Conservation (phyloP, 352 stramenopile species). For the Globisporangium apiculatum region DNA sequence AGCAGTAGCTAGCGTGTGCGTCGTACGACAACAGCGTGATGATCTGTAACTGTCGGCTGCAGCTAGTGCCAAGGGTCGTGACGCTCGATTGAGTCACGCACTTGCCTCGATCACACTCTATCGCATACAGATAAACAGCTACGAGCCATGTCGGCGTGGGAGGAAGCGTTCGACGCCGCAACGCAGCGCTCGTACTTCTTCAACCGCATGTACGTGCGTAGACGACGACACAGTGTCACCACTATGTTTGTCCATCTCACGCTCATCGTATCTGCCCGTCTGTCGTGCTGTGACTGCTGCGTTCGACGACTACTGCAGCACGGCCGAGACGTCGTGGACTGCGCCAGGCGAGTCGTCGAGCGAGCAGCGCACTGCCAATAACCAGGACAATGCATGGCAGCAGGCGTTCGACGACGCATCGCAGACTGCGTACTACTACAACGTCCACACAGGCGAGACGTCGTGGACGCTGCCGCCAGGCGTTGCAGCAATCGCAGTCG, state of each 20-base stretch:
- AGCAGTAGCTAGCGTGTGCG: slow-evolving; percentile 78
- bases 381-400: slow-evolving; percentile 27
- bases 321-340: slow-evolving; percentile 55
- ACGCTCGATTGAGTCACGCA: too few species aligned
- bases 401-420: slow-evolving; percentile 64
- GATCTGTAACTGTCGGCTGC: slow-evolving; percentile 43
- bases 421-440: slow-evolving; percentile 65
- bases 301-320: slow-evolving; percentile 18
- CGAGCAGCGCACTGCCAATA: slow-evolving; percentile 3
- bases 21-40: slow-evolving; percentile 6
- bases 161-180: slow-evolving; percentile 38
- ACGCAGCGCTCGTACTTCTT: slow-evolving; percentile 35
- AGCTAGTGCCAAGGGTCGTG: slow-evolving; percentile 4
- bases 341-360: slow-evolving; percentile 19
- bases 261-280: not conserved
- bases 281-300: not conserved
- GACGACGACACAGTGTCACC: too few species aligned
- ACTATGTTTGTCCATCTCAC: not conserved
- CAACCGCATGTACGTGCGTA: slow-evolving; percentile 28
- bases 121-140: too few species aligned
- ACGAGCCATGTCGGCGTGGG: slow-evolving; percentile 15
- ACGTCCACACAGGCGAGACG: slow-evolving; percentile 54
- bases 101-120: too few species aligned
- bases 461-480: slow-evolving; percentile 39
- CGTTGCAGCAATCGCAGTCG: not conserved